Evolutionary conservation across 208 protist species (phyloP), one percentile per base, ranked within the genome.

Genomic region (Acanthamoeba quina): DNA sequence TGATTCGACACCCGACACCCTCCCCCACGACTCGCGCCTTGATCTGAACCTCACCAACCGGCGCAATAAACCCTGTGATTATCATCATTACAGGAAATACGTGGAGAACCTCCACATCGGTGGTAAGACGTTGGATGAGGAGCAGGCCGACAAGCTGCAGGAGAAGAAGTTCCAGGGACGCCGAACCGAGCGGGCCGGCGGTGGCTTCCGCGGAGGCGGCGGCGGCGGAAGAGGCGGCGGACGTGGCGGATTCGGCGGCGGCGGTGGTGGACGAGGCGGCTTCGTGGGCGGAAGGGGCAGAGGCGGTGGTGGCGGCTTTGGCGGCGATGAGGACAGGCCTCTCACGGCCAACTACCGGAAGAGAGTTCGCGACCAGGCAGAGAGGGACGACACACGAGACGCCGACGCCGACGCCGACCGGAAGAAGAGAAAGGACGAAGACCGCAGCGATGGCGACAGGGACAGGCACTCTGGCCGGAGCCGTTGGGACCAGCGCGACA

Each of bases 71-170:
- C 13, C 72, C 1, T 47, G 31, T 47, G 2, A n/a, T n/a, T 3
- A 21, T 58, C 10, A 1, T 13, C 1, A 19, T 10, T 29, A 1
- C 24, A 90, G 62, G 29, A 90, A 90, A 64, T 90, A 90, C 44
- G 54, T 72, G 19, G 54, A 90, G 58, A 41, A 31, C 29, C 54
- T 70, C 21, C 62, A 66, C 21, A 62, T 64, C 24, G 62, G 54
- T 24, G 83, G 83, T 19, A 68, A 66, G 44, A 31, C n/a, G 17
- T 9, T 72, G 34, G 83, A 66, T 17, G 83, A 90, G 52, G 47
- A 90, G n/a, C 37, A 90, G 44, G 54, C 83, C 34, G 72, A 82
- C 44, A 52, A 82, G 72, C 10, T 82, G 44, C 72, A 82, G 31
- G 72, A 82, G 72, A 82, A 54, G 41, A 82, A 82, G 21, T 82